These are phyloP conservation scores for Fusarium tjaetaba DNA, from an alignment of 2,329 filamentous ascomycete species.

Conservation along the genomic window DNA sequence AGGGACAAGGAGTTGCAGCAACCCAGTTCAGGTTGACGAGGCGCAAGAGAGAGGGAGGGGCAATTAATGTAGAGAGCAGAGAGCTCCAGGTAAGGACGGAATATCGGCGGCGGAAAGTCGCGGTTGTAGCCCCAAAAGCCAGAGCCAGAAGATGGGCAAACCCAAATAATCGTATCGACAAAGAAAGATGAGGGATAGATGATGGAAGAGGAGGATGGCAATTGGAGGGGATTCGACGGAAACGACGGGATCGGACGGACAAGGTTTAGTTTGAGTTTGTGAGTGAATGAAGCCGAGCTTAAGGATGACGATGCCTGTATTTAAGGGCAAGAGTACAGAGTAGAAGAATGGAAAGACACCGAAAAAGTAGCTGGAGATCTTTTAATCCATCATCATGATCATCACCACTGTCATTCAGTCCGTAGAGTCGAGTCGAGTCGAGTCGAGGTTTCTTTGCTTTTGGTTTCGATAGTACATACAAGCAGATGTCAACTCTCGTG, in stretches of 20 bases:
- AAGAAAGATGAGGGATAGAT: slow-evolving; percentile 15
- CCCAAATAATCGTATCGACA: slow-evolving; percentile 29
- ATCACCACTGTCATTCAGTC: not conserved
- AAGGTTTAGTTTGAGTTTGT: slow-evolving; percentile 37
- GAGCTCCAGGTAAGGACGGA: not conserved
- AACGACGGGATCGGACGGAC: slow-evolving; percentile 39
- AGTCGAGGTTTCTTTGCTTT: slow-evolving; percentile 7
- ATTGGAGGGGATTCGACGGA: slow-evolving; percentile 39
- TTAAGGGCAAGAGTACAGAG: not conserved
- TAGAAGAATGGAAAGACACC: not conserved
- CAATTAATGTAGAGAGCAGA: slow-evolving; percentile 19
- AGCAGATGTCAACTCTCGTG: slow-evolving; percentile 13
- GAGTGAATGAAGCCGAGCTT: slow-evolving; percentile 19
- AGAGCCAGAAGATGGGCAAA: slow-evolving; percentile 3
- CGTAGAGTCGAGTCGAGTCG: slow-evolving; percentile 6
- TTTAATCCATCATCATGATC: not conserved
- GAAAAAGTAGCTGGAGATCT: not conserved
- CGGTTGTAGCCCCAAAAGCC: slow-evolving; percentile 4
- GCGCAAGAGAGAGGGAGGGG: slow-evolving; percentile 21
- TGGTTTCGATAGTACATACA: not conserved
- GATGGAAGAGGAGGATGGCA: slow-evolving; percentile 22
- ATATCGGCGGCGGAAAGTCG: slow-evolving; percentile 22
- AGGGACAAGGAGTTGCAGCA: not conserved
- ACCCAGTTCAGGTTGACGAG: not conserved
- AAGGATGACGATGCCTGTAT: slow-evolving; percentile 18